These are phyloP conservation scores for Magnusiomyces magnusii DNA, from an alignment of 1,139 yeast species.

Conservation along the genomic window DNA sequence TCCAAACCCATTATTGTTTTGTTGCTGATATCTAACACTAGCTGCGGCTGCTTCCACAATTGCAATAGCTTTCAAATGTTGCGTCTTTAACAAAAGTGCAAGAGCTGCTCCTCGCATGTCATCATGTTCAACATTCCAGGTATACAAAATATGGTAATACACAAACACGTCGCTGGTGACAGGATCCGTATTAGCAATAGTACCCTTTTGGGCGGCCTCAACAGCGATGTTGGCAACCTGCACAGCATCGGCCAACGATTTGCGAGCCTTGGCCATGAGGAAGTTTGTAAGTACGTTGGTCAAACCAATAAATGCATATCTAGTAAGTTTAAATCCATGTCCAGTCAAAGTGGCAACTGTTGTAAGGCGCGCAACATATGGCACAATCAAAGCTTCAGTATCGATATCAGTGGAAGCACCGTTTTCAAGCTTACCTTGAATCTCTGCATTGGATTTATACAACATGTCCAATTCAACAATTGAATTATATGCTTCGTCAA, in stretches of 20 bases:
- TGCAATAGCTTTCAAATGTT: constrained; percentile 15
- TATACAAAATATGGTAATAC: constrained; percentile 27
- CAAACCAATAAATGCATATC: constrained; percentile 31
- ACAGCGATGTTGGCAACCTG: neutral
- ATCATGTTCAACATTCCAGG: constrained; percentile 31
- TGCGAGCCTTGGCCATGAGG: constrained; percentile 17
- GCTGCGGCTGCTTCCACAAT: neutral
- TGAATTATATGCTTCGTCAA: constrained; percentile 31
- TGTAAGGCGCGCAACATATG: constrained; percentile 19
- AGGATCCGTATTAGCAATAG: constrained; percentile 5
- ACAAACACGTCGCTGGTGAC: constrained; percentile 12
- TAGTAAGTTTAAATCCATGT: constrained; percentile 21
- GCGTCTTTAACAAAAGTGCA: constrained; percentile 22
- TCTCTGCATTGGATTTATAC: constrained; percentile 5
- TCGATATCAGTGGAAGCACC: constrained; percentile 8
- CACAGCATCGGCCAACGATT: neutral
- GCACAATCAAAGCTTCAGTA: constrained; percentile 4
- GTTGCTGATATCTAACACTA: neutral
- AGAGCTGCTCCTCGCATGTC: constrained; percentile 28
- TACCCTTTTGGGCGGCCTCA: neutral
- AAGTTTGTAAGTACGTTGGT: constrained; percentile 22
- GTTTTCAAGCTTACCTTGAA: constrained; percentile 5
- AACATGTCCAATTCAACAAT: constrained; percentile 22
- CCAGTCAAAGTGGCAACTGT: constrained; percentile 23
- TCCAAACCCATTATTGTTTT: neutral